Base-by-base conservation (phyloP, 768 basidiomycete species). In the Pholiota conissans region DNA sequence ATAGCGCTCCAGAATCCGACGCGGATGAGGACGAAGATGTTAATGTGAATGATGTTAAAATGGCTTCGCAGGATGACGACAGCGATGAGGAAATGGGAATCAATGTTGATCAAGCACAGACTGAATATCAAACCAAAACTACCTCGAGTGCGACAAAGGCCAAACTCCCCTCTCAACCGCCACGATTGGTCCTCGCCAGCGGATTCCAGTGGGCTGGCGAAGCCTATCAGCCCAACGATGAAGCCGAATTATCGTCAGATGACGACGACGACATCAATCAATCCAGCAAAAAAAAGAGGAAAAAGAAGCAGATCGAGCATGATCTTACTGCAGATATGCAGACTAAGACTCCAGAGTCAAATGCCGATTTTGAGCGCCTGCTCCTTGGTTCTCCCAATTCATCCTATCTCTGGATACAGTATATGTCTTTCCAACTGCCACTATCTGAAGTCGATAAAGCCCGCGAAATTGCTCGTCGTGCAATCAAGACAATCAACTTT, bases 381-480 rank as follows among this genome's bases (percentile, higher is more conserved):
- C 82, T 99, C 46, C 80, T 98, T 35, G 92, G 93, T 27, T 95
- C 96, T 0, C 96, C 97, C 1, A 94, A 97, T 69, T 98, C 95
- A 6, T 98, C 97, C 0, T 97, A 90, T 74, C 81, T 98, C 30
- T 99, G 97, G 97, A 88, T 99, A 57, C 95, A 98, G 71, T 99
- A 95, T 72, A 98, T 99, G 94, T 96, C 97, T 8, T 96, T 98
- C 84, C 93, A 95, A 66, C 79, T 98, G 10, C 94, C 94, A 63
- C 83, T 99, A n/a, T 93, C 95, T 28, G 96, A 99, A 73, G 78
- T 97, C 55, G 95, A 95, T 65, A 97, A 95, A 72, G 97, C 96
- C 13, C 84, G 94, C 42, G 87, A 90, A 69, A 87, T 95, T 51
- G 95, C 87, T 47, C 82, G 84, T 52, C 85, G 92, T 22, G 96